A percentile compares a stretch with the other conserved stretches of the same genome.
Conservation (phyloP, 2,329 filamentous ascomycete genomes). For the Pseudocercospora crystallina region DNA sequence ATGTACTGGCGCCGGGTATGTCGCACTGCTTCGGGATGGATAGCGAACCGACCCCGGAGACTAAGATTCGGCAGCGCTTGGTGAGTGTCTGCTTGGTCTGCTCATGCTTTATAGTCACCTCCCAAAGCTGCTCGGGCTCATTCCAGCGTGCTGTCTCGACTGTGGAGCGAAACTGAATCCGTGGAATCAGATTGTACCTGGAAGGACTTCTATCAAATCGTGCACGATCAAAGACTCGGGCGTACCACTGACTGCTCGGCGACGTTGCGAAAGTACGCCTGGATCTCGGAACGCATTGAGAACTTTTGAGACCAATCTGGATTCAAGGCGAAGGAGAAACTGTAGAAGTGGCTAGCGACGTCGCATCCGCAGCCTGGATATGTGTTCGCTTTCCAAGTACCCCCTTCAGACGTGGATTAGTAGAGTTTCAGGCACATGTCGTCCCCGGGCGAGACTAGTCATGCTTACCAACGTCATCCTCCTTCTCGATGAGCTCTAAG, state of each 20-base stretch:
- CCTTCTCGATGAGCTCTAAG: slow-evolving; percentile 49
- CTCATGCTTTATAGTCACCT: slow-evolving; percentile 28
- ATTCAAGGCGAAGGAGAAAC: slow-evolving; percentile 35
- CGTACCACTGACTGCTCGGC: slow-evolving; percentile 19
- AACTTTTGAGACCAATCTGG: slow-evolving; percentile 33
- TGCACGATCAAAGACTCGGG: not conserved
- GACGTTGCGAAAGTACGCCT: slow-evolving; percentile 28
- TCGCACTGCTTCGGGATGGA: slow-evolving; percentile 30
- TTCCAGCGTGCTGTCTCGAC: slow-evolving; percentile 32
- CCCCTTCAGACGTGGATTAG: too few species aligned
- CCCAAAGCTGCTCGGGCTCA: slow-evolving; percentile 27
- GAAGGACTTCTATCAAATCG: not conserved
- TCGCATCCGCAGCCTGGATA: slow-evolving; percentile 43
- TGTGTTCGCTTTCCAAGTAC: too few species aligned
- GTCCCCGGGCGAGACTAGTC: too few species aligned
- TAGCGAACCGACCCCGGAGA: slow-evolving; percentile 32
- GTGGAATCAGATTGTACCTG: slow-evolving; percentile 26
- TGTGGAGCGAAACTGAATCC: slow-evolving; percentile 25
- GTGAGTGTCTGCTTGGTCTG: slow-evolving; percentile 22
- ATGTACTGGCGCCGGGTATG: slow-evolving; percentile 33
- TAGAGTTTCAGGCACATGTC: too few species aligned
- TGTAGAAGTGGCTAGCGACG: slow-evolving; percentile 36
- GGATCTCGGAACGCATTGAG: slow-evolving; percentile 30
- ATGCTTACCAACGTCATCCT: slow-evolving; percentile 38
- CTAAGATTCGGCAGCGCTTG: slow-evolving; percentile 26